Evolutionary conservation across 2,329 filamentous ascomycete species (phyloP), one percentile per base, ranked within the genome.

Genomic region (Pestalotiopsis sp.): DNA sequence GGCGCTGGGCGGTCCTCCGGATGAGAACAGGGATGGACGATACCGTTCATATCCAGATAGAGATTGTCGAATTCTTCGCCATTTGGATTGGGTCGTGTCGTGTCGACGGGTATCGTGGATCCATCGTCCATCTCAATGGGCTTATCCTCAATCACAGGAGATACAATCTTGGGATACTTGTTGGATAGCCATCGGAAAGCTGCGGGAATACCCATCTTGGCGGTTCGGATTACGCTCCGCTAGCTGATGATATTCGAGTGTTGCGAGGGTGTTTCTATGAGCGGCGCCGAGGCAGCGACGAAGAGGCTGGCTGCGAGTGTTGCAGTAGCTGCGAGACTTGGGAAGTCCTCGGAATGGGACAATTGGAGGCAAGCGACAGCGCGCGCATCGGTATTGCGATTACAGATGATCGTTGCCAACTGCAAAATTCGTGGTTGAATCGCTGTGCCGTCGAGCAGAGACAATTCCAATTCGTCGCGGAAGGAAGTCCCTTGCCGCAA

Each of bases 1-100:
- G 96, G 96, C 4, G 96, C 90, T 2, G 96, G 94, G 71, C 90
- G 90, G 77, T 98, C 95, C 80, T 99, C 96, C 0, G 96, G 96
- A 83, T 99, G 96, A 61, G 95, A 97, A 83, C 96, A 99, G 39
- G 97, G 97, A 84, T 99, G 96, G 49, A 99, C 96, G 73, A 99
- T 99, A 79, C 96, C 97, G 81, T 99, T 99, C 95, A 99, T 98
- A 78, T 99, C 96, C 72, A 99, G 89, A 78, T 99, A 99, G 5
- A 99, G 86, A 77, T 99, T 99, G 83, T 99, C 95, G 77, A 97
- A 93, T 81, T 99, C 96, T 82, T 98, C 95, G 79, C 94, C 94
- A 82, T 99, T 99, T 2, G 97, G 97, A 78, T 99, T 99, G 5
- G 93, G 90, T 52, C 89, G 85, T 6, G 92, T 94, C 12, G 90